A percentile compares a stretch with the other conserved stretches of the same genome.
Evolutionary conservation across 1,284 basidiomycete species (phyloP).

Genomic region (Apiotrichum veenhuisii): DNA sequence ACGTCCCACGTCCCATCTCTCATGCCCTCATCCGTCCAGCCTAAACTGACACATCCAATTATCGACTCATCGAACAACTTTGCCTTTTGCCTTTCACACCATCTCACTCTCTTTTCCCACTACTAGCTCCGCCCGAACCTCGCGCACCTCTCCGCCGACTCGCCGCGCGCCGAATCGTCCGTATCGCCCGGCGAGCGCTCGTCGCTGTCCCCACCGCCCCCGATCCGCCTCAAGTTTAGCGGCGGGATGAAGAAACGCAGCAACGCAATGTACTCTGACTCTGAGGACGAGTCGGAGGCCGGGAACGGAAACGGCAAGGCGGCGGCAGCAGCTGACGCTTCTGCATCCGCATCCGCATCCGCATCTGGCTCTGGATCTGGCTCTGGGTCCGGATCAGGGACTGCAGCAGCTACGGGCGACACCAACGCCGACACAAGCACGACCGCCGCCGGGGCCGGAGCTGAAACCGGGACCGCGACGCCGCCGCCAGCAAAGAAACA

Average conservation of each 20-base stretch:
- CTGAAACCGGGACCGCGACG: background rate
- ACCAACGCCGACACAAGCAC: background rate
- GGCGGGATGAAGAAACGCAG: constrained; percentile 24
- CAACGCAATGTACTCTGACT: constrained; percentile 30
- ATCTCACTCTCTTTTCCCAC: no score
- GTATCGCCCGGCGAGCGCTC: constrained; percentile 14
- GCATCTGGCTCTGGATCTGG: no score
- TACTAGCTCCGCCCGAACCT: constrained; percentile 13
- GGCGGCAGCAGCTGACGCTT: no score
- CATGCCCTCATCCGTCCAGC: no score
- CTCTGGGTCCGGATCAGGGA: no score
- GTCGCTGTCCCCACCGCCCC: constrained; percentile 36
- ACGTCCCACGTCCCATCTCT: no score
- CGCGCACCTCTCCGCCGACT: background rate
- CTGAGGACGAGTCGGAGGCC: constrained; percentile 24
- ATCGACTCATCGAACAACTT: no score
- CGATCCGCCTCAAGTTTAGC: constrained; percentile 35
- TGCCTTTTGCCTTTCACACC: no score
- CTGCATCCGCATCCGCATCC: no score
- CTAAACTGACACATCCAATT: no score
- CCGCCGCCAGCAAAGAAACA: constrained; percentile 15
- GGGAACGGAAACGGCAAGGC: no score
- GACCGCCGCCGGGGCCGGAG: background rate
- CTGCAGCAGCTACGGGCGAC: no score
- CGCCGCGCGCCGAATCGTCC: background rate